Evolutionary conservation across 257 asterid species (phyloP), one percentile per base, ranked within the genome.

Genomic region (Solanum chaucha): DNA sequence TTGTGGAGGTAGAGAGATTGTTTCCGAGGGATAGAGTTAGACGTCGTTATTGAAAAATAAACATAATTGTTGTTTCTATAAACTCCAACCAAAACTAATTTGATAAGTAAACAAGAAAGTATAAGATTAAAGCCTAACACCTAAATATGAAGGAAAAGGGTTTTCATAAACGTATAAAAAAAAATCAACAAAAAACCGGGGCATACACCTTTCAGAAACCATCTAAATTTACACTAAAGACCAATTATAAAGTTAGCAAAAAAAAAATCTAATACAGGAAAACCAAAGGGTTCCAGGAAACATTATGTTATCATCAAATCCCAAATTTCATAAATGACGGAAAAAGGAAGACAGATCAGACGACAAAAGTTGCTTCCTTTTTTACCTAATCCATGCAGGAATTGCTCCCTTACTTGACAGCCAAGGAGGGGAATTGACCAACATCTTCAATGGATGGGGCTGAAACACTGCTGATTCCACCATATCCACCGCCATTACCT

Each of bases 401-500:
- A 24, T 44, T 26, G 26, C 13, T 78, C 84, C 36, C 40, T 86
- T 38, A 72, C 71, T 86, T 86, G 30, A 35, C 22, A 20, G 65
- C 87, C 87, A 86, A 86, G 83, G 87, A 70, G 14, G 87, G 87
- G 58, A 86, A 86, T 41, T 71, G 83, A 14, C 83, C 83, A 12
- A 48, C 87, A 70, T 86, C 87, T 71, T 86, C 87, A 12, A 86
- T 86, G 2, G 83, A 70, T 48, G 87, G 87, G 44, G 87, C 83
- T 6, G 80, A 36, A 44, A 46, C 34, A 7, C 5, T 86, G 68
- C 15, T 19, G 71, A 14, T 44, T 48, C 32, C 61, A 40, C 87
- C 82, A 85, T 12, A 36, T 7, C 78, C 75, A 38, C 82, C 82
- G 1, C 82, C 83, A 41, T 41, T 28, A 67, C 87, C 83, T 14